Base-by-base conservation (phyloP, 352 stramenopile species). In the Globisporangium nagaii region DNA sequence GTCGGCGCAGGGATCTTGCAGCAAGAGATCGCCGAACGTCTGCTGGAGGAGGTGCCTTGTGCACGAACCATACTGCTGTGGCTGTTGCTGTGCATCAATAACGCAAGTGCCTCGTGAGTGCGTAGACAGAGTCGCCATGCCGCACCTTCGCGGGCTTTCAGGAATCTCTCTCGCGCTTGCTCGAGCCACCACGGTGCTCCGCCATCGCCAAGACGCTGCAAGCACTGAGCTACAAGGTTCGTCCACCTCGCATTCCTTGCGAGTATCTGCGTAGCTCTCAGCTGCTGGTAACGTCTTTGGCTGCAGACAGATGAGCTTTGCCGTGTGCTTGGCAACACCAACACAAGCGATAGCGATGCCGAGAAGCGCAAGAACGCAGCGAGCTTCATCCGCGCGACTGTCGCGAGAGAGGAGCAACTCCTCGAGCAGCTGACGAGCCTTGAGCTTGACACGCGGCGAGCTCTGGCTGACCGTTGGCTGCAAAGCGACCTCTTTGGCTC, bases 221-320 rank as follows among this genome's bases (percentile, higher is more conserved):
- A 11, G 47, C 12, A 13, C 15, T 54, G 9, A 7, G 44, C 7
- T 20, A 54, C 28, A 54, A 54, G 36, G 47, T 54, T 19, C 19
- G 19, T 9, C 10, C 11, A 2, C 42, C 27, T n/a, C 10, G 22
- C 22, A 19, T 15, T 37, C n/a, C 32, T 37, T 37, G 15, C 32
- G 15, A 6, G 11, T 4, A 15, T 22, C 3, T 25, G 28, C 12
- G n/a, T 28, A 11, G 24, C 17, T 2, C 15, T 12, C 42, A 22
- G 11, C 46, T 44, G n/a, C n/a, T n/a, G n/a, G n/a, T n/a, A 8
- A 54, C 34, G 0, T 11, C 13, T 15, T 31, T 13, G 1, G 2
- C n/a, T 54, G 17, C 24, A 54, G 47, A 44, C 47, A 19, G 22
- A 54, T 11, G 31, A 44, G 47, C 32, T 54, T 19, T 20, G 12